Conservation (phyloP, 1,284 basidiomycete species). For the Leccinum brunneo-olivaceum region DNA sequence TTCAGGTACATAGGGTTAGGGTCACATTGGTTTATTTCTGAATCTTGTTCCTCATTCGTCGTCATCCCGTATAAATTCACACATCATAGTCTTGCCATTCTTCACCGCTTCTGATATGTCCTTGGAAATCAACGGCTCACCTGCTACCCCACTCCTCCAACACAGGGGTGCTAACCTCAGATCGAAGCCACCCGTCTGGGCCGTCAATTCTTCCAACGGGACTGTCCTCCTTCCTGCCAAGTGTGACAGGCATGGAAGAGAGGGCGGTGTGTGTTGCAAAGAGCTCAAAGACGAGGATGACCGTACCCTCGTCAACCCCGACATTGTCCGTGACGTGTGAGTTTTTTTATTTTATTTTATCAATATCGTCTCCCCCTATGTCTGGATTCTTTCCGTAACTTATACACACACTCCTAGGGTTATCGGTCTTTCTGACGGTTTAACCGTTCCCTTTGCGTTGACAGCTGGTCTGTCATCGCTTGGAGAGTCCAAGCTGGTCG, state of each 20-base stretch:
- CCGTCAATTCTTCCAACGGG: slow-evolving; percentile 39
- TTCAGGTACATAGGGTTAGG: slow-evolving; percentile 14
- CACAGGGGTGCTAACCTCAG: slow-evolving; percentile 2
- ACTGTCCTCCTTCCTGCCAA: slow-evolving; percentile 46
- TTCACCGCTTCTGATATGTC: slow-evolving; percentile 15
- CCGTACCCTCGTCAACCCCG: slow-evolving; percentile 75
- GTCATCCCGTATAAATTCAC: slow-evolving; percentile 14
- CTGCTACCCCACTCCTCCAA: slow-evolving; percentile 16
- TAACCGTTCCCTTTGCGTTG: slow-evolving; percentile 90
- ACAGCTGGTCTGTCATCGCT: slow-evolving; percentile 87
- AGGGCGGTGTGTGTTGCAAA: slow-evolving; percentile 73
- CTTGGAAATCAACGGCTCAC: slow-evolving; percentile 9
- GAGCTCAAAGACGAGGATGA: slow-evolving; percentile 75
- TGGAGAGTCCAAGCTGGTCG: slow-evolving; percentile 82
- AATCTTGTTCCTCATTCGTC: neutral
- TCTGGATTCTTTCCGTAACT: neutral
- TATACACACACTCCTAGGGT: slow-evolving; percentile 45
- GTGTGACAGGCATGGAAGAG: slow-evolving; percentile 50
- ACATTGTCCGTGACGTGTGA: slow-evolving; percentile 78
- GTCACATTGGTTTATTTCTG: slow-evolving; percentile 1
- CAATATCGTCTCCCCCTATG: neutral
- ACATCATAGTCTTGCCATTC: neutral
- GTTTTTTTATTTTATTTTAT: no score
- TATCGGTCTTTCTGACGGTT: slow-evolving; percentile 93
- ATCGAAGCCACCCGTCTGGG: slow-evolving; percentile 55